Conservation (phyloP, 768 basidiomycete genomes). For the Crepidotus variabilis region DNA sequence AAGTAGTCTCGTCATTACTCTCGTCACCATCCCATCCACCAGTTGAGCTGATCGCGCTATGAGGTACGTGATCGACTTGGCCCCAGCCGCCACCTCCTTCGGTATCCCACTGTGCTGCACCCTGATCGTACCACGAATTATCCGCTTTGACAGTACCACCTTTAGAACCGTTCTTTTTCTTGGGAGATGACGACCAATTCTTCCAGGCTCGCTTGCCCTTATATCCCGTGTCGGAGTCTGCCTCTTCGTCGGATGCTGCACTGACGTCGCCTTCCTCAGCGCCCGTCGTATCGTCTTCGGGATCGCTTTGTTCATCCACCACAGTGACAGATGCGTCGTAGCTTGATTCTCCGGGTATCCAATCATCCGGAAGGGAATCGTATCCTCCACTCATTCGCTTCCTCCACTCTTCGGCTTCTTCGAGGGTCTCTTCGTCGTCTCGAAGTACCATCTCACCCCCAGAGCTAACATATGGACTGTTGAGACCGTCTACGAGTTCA, state of each 20-base stretch:
- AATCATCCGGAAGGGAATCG: conserved; percentile 31
- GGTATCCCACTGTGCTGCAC: conserved; percentile 9
- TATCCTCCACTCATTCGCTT: not conserved
- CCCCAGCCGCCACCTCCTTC: conserved; percentile 12
- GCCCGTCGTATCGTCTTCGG: conserved; percentile 36
- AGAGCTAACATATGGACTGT: conserved; percentile 20
- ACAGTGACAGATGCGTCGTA: conserved; percentile 14
- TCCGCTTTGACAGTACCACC: not conserved
- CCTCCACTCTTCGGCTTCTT: not conserved
- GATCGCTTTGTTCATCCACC: conserved; percentile 22
- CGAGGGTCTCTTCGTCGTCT: conserved; percentile 14
- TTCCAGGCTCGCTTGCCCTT: conserved; percentile 17
- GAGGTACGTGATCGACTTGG: conserved; percentile 11
- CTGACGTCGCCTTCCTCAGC: conserved; percentile 30
- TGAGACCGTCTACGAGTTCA: conserved; percentile 38
- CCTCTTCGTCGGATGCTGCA: conserved; percentile 12
- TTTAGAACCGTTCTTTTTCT: conserved; percentile 14
- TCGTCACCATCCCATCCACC: conserved; percentile 45
- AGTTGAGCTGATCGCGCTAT: conserved; percentile 29
- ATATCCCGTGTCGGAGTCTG: conserved; percentile 27
- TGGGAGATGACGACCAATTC: conserved; percentile 14
- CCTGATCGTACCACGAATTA: conserved; percentile 3
- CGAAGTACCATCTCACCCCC: conserved; percentile 26
- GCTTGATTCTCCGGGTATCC: conserved; percentile 38
- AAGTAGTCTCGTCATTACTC: conserved; percentile 31